Evolutionary conservation across 2,329 filamentous ascomycete species (phyloP), one percentile per base, ranked within the genome.

Genomic region (Drechmeria coniospora): DNA sequence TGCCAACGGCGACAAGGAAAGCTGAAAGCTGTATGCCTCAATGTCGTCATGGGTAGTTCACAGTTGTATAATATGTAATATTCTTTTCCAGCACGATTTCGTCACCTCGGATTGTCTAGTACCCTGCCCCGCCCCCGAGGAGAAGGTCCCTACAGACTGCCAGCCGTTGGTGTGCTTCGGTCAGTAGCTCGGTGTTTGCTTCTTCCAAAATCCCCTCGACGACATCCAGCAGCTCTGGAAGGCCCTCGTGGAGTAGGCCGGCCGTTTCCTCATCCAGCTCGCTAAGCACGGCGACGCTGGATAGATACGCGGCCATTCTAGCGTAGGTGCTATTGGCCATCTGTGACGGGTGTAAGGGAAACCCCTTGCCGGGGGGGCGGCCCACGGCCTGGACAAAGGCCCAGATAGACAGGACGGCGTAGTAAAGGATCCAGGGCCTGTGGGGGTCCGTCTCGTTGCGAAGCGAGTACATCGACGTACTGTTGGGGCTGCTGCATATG

Each of bases 391-490:
- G 83, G 3, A 82, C 82, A 44, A 87, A 93, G 4, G 73, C 79
- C 82, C 83, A 93, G 8, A 93, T 82, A 26, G 82, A 79, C 29
- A 93, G 58, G 1, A 76, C 73, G 0, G 84, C 79, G 41, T 87
- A 87, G 54, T 92, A 93, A 46, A 93, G 66, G 23, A 92, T 79
- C 83, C 84, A 93, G 0, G 84, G 81, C 15, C 83, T 67, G 41
- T 93, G 87, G 14, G 90, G 72, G 15, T 92, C 69, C 17, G 76
- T 71, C 44, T 93, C 84, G 37, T 78, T 74, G 19, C 76, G 69
- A 9, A 81, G 76, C 1, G 73, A 78, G 50, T 92, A 93, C 12
- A 65, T 53, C 4, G 43, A 38, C 9, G 44, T 25, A 6, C 28
- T 21, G 5, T 32, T 26, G 11, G 39, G 39, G 17, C 30, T 35